Percentiles rank a stretch among this genome's conserved stretches.
Conservation (phyloP, 2,329 filamentous ascomycete genomes). For the Aspergillus sp. region DNA sequence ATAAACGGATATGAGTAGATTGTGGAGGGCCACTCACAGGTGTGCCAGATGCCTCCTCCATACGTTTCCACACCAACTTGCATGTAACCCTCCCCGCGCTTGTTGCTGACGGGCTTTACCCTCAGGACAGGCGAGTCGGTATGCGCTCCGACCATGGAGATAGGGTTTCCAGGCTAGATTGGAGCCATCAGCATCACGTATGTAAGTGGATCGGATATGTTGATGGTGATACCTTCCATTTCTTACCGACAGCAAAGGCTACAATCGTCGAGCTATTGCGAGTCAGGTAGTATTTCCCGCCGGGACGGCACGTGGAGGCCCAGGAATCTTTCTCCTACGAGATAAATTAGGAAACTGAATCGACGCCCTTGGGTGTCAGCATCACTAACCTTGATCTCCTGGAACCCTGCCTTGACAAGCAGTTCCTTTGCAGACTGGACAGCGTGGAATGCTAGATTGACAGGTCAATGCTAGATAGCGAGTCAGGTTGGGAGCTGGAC, state of each 20-base stretch:
- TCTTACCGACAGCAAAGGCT: conserved; percentile 84
- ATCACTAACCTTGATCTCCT: conserved; percentile 65
- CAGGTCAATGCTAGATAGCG: neutral
- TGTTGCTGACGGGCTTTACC: conserved; percentile 92
- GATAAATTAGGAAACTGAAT: neutral
- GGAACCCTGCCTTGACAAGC: conserved; percentile 81
- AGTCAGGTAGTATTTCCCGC: conserved; percentile 95
- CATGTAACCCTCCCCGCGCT: conserved; percentile 78
- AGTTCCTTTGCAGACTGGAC: conserved; percentile 75
- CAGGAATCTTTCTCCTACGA: conserved; percentile 79
- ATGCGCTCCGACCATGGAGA: conserved; percentile 91
- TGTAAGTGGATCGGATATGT: neutral
- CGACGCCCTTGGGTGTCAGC: neutral
- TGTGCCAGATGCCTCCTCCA: conserved; percentile 95
- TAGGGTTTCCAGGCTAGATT: conserved; percentile 72
- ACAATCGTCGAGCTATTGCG: conserved; percentile 90
- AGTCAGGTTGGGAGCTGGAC: conserved; percentile 23
- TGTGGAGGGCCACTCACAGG: conserved; percentile 51
- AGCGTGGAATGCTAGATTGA: conserved; percentile 78
- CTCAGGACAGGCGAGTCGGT: conserved; percentile 92
- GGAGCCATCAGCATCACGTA: conserved; percentile 1
- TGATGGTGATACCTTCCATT: conserved; percentile 65
- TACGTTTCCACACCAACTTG: conserved; percentile 97
- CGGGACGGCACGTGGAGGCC: conserved; percentile 74
- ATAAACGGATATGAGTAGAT: neutral